Evolutionary conservation across 352 stramenopile genomes (phyloP), one percentile per base, ranked within the genome.

Genomic region (Globisporangium nunn): DNA sequence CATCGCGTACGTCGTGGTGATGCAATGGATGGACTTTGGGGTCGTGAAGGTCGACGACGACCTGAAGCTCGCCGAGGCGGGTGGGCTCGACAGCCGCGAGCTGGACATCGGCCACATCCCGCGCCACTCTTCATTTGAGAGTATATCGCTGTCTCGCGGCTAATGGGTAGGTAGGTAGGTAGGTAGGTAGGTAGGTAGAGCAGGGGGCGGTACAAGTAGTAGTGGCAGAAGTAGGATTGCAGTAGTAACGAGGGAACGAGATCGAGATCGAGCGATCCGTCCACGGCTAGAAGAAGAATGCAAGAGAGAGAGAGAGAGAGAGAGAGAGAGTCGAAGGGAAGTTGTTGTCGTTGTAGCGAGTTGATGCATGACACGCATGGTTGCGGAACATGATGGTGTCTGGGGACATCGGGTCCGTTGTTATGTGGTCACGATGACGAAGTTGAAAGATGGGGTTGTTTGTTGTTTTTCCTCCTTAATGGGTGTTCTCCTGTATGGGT

Each of bases 21-120:
- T 94, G 85, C 70, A 88, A 56, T 85, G 71, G 73, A 94, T 92
- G 85, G 76, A 92, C 66, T 94, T 94, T 57, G 85, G 85, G 57
- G 90, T 94, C 80, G 79, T 78, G 55, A 70, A 77, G 30, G 80
- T 87, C 18, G 79, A 93, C 52, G 71, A 73, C 18, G 76, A 87
- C 56, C 75, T 86, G 49, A 77, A 87, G 60, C 67, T 87, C 50
- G 69, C 85, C 10, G 75, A 50, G 79, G 74, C 37, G 64, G 87
- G 50, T 2, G 43, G 17, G 15, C 7, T 48, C 5, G 43, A 28
- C 43, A 77, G 66, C n/a, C 76, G 79, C 28, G 76, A 75, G 33
- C 67, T 84, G 50, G 74, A 88, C 61, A 88, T 87, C 44, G 81
- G 62, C n/a, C 74, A 80, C 60, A 78, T 82, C 63, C 67, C 81